Evolutionary conservation across 2,329 filamentous ascomycete genomes (phyloP).

Genomic region (Pseudogymnoascus sp.): DNA sequence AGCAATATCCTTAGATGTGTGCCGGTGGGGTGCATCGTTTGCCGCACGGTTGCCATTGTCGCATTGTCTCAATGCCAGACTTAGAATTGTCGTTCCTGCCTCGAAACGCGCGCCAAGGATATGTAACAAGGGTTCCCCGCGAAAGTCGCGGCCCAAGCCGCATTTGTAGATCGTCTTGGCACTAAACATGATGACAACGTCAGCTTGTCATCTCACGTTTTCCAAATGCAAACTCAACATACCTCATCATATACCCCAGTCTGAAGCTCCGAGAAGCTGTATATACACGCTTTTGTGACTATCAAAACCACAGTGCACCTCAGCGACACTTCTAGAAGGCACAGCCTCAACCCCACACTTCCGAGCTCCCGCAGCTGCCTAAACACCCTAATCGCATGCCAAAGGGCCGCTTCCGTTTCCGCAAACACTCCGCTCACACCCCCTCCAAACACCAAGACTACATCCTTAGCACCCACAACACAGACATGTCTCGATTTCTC

Average conservation of each 20-base stretch:
- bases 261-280: not conserved
- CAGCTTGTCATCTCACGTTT: not conserved
- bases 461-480: not conserved
- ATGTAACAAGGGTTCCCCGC: not conserved
- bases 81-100: not conserved
- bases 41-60: not conserved
- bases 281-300: not conserved
- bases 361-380: not conserved
- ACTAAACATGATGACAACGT: not conserved
- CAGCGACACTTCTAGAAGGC: not conserved
- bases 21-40: not conserved
- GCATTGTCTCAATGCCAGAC: not conserved
- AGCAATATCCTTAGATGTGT: too few species aligned
- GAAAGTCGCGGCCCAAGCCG: not conserved
- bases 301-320: too few species aligned
- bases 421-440: not conserved
- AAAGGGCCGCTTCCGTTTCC: not conserved
- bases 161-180: not conserved
- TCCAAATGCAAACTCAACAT: not conserved
- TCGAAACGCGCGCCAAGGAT: not conserved
- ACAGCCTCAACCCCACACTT: not conserved
- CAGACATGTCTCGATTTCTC: slow-evolving; percentile 42
- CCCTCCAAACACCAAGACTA: not conserved
- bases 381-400: not conserved
- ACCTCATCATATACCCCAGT: not conserved